phyloP scores from a whole-genome alignment of 2,329 filamentous ascomycete species.

The Alternaria brassicicola region DNA sequence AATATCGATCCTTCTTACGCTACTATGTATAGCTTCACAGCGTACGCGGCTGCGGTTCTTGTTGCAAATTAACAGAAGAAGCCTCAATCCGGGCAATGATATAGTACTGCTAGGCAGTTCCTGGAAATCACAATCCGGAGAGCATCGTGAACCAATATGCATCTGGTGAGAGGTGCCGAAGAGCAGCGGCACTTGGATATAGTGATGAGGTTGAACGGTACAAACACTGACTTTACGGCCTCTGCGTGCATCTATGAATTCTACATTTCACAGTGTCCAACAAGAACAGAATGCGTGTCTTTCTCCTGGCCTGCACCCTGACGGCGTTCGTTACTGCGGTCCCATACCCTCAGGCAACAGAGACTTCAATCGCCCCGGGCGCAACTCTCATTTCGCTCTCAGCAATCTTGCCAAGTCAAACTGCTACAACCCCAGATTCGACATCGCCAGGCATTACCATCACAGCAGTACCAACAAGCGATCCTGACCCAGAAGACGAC shows the following conservation, averaged over 20 bases:
- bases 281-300: conserved; percentile 19
- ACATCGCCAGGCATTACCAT: conserved; percentile 35
- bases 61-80: conserved; percentile 14
- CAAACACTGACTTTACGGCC: conserved; percentile 5
- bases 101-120: conserved; percentile 20
- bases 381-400: conserved; percentile 11
- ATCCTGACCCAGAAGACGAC: conserved; percentile 13
- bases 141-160: conserved; percentile 14
- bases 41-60: conserved; percentile 1
- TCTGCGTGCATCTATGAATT: background rate
- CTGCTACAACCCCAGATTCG: conserved; percentile 14
- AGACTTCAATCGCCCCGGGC: background rate
- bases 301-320: conserved; percentile 13
- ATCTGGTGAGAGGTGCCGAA: conserved; percentile 3
- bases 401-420: conserved; percentile 18
- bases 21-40: conserved; percentile 24
- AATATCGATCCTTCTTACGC: conserved; percentile 1
- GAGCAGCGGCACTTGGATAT: conserved; percentile 10
- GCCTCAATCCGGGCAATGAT: background rate
- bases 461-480: conserved; percentile 13
- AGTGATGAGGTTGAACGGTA: conserved; percentile 4
- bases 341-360: conserved; percentile 17
- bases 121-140: conserved; percentile 14
- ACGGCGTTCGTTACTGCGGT: conserved; percentile 11
- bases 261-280: background rate